Conservation (phyloP, 2,329 filamentous ascomycete species). For the Fusarium siculi region DNA sequence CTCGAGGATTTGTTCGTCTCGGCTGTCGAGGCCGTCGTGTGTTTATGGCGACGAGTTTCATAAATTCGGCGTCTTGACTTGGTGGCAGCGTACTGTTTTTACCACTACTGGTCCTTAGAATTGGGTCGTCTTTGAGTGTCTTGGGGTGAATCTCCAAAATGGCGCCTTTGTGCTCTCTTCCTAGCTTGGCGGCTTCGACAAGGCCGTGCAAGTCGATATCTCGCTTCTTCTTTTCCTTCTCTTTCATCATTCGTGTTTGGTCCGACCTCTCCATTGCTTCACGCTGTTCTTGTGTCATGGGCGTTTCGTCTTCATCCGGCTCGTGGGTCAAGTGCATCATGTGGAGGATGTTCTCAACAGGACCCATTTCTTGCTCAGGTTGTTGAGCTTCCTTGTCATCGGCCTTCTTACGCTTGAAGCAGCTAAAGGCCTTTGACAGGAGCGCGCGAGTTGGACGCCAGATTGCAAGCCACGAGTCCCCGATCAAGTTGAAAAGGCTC, state of each 20-base stretch:
- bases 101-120: slow-evolving; percentile 46
- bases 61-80: slow-evolving; percentile 52
- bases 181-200: slow-evolving; percentile 47
- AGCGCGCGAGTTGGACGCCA: slow-evolving; percentile 27
- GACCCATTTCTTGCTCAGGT: slow-evolving; percentile 37
- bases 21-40: slow-evolving; percentile 7
- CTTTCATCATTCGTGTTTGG: slow-evolving; percentile 22
- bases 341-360: slow-evolving; percentile 41
- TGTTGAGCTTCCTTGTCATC: slow-evolving; percentile 24
- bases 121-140: slow-evolving; percentile 54
- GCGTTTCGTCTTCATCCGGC: slow-evolving; percentile 30
- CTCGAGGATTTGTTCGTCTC: neutral
- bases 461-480: slow-evolving; percentile 3
- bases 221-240: slow-evolving; percentile 29
- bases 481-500: slow-evolving; percentile 36
- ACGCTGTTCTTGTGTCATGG: slow-evolving; percentile 39
- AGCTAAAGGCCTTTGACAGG: slow-evolving; percentile 26
- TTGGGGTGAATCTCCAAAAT: slow-evolving; percentile 54
- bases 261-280: slow-evolving; percentile 39
- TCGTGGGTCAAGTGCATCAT: slow-evolving; percentile 31
- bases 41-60: slow-evolving; percentile 43
- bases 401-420: slow-evolving; percentile 39
- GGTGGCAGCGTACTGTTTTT: slow-evolving; percentile 48
- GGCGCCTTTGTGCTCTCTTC: slow-evolving; percentile 40
- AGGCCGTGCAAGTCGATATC: slow-evolving; percentile 47